Base-by-base conservation (phyloP, 495 filamentous ascomycete genomes). In the Hyaloscypha variabilis region DNA sequence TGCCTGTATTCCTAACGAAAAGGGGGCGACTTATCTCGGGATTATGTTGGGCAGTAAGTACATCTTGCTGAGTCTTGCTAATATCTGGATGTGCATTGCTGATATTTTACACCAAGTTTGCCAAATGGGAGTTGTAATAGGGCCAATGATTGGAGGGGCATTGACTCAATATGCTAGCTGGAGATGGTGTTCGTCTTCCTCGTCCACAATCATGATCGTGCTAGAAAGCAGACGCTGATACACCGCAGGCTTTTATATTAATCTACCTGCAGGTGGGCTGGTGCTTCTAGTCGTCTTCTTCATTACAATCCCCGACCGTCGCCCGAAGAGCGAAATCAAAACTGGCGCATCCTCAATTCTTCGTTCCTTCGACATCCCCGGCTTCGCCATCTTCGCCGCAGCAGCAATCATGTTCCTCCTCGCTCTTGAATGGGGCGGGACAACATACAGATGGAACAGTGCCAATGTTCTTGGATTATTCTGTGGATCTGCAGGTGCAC, bases 221-320 rank as follows among this genome's bases (percentile, higher is more conserved):
- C 30, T 5, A 10, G 10, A 51, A 24, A 4, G 6, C 49, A 4
- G 19, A 5, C 6, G 19, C 28, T n/a, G 54, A 60, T 21, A 21
- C 34, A 13, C 30, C 30, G 17, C 1, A 71, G 68, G 82, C 66
- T 89, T 89, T 71, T 89, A 89, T 64, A 87, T 91, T 65, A 90
- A 90, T 70, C 77, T 89, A 36, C 86, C 86, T 0, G 72, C 86
- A 34, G 86, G 85, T 19, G 85, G 66, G 5, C 39, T 86, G 13
- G 77, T 79, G 0, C 81, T 75, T 11, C 10, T 77, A 2, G 65
- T 86, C 24, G 54, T 87, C n/a, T 31, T 79, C 30, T 75, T 86
- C 62, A 67, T 85, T 57, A 64, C 75, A 6, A 79, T 88, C 10
- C 85, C 87, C 5, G 73, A 82, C 51, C 71, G 36, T 51, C 19